These are phyloP conservation scores for Lagenidium giganteum DNA, from an alignment of 352 stramenopile species.

Conservation along the genomic window DNA sequence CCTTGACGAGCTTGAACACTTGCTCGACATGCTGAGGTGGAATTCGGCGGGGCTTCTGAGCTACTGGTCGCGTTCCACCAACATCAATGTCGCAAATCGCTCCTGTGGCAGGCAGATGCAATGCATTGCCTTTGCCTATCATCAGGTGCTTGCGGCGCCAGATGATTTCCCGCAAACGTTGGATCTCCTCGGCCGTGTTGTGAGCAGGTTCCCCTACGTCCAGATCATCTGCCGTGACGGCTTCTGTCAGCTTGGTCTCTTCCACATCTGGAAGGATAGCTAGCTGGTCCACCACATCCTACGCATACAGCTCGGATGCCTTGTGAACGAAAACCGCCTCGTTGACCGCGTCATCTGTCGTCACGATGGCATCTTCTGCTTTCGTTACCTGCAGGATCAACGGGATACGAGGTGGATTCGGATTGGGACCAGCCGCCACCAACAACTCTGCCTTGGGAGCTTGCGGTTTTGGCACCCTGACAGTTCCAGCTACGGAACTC, in stretches of 20 bases:
- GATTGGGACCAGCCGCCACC: no score
- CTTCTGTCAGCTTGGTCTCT: neutral
- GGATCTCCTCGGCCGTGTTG: slow-evolving; percentile 11
- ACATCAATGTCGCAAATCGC: slow-evolving; percentile 33
- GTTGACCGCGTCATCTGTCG: neutral
- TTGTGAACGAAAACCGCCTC: slow-evolving; percentile 13
- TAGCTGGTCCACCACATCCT: slow-evolving; percentile 13
- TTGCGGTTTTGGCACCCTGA: no score
- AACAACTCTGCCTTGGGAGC: no score
- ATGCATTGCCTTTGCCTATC: slow-evolving; percentile 20
- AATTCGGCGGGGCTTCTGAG: slow-evolving; percentile 8
- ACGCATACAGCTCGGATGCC: neutral
- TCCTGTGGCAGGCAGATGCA: slow-evolving; percentile 6
- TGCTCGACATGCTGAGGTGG: slow-evolving; percentile 14
- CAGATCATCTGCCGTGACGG: slow-evolving; percentile 16
- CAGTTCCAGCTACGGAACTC: no score
- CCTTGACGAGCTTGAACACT: slow-evolving; percentile 22
- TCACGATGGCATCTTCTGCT: neutral
- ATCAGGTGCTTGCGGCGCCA: slow-evolving; percentile 11
- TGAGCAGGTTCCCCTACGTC: slow-evolving; percentile 3
- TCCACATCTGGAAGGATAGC: slow-evolving; percentile 18
- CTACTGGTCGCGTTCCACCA: slow-evolving; percentile 7
- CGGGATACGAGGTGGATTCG: no score
- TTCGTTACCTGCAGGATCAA: no score
- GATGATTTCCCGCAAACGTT: slow-evolving; percentile 12